Conservation (phyloP, 352 stramenopile genomes). For the Phytophthora vignae region DNA sequence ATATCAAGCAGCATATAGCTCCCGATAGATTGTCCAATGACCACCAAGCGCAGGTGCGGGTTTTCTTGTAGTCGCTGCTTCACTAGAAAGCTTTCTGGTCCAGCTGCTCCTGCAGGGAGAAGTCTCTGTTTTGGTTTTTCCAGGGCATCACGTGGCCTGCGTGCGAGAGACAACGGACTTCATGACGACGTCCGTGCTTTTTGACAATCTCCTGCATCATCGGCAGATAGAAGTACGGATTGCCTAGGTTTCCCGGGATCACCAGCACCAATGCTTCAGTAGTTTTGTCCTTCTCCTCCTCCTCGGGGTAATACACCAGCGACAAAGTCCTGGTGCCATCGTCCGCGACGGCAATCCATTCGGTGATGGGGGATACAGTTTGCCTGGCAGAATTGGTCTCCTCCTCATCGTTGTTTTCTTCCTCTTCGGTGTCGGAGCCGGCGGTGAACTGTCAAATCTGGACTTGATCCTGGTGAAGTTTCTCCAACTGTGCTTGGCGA, state of each 20-base stretch:
- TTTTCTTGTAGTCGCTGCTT: constrained; percentile 48
- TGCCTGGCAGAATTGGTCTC: neutral
- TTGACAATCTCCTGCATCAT: constrained; percentile 65
- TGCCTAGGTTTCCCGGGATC: constrained; percentile 69
- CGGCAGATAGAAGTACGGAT: constrained; percentile 71
- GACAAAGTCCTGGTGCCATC: constrained; percentile 52
- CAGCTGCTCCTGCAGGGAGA: constrained; percentile 63
- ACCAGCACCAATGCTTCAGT: constrained; percentile 60
- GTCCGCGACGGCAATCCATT: constrained; percentile 55
- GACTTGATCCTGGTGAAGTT: neutral
- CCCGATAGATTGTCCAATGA: constrained; percentile 79
- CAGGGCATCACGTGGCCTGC: constrained; percentile 71
- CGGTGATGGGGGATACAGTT: neutral
- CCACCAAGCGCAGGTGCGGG: constrained; percentile 51
- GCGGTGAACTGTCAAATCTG: neutral
- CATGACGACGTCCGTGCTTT: constrained; percentile 41
- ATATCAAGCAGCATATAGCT: constrained; percentile 65
- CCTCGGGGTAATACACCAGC: constrained; percentile 50
- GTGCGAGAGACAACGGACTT: constrained; percentile 71
- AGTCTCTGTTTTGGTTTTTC: constrained; percentile 61
- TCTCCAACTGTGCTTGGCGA: neutral
- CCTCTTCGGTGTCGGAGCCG: neutral
- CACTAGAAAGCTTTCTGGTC: constrained; percentile 66
- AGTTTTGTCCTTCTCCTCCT: constrained; percentile 10
- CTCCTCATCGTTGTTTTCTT: neutral